These are phyloP conservation scores for Ascosphaera apis DNA, from an alignment of 2,329 filamentous ascomycete genomes.

Conservation along the genomic window DNA sequence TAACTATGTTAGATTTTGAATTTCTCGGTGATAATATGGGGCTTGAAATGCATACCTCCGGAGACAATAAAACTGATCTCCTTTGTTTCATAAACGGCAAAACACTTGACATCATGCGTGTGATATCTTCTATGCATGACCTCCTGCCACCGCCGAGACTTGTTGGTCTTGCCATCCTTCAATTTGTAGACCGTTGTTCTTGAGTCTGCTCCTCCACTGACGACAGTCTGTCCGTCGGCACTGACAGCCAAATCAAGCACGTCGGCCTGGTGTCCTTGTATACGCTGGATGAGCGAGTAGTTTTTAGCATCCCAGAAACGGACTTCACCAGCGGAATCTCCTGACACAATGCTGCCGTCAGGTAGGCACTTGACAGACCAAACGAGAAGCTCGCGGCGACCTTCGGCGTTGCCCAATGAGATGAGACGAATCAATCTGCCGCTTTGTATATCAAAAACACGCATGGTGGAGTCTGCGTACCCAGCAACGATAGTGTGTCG, in stretches of 20 bases:
- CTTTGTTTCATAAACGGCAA: slow-evolving; percentile 70
- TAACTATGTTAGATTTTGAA: too few species aligned
- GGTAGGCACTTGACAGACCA: slow-evolving; percentile 82
- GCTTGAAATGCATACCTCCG: slow-evolving; percentile 41
- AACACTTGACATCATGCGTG: slow-evolving; percentile 81
- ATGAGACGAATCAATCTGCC: slow-evolving; percentile 58
- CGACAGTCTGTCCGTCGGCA: slow-evolving; percentile 54
- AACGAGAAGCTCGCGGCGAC: slow-evolving; percentile 65
- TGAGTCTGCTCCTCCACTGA: slow-evolving; percentile 82
- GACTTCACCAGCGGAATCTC: slow-evolving; percentile 82
- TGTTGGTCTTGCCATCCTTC: slow-evolving; percentile 26
- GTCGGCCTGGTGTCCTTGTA: slow-evolving; percentile 74
- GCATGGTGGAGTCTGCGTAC: slow-evolving; percentile 90
- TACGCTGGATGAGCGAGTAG: slow-evolving; percentile 65
- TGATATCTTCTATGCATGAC: slow-evolving; percentile 73
- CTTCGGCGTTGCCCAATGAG: slow-evolving; percentile 56
- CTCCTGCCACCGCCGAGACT: slow-evolving; percentile 51
- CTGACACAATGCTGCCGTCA: slow-evolving; percentile 77
- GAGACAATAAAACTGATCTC: slow-evolving; percentile 72
- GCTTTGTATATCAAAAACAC: slow-evolving; percentile 66
- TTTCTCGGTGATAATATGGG: slow-evolving; percentile 1
- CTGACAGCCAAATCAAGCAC: slow-evolving; percentile 71
- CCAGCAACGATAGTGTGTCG: slow-evolving; percentile 65
- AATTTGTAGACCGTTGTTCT: slow-evolving; percentile 65
- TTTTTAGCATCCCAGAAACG: slow-evolving; percentile 87